Base-by-base conservation (phyloP, 768 basidiomycete species). In the Tricholoma flavovirens region DNA sequence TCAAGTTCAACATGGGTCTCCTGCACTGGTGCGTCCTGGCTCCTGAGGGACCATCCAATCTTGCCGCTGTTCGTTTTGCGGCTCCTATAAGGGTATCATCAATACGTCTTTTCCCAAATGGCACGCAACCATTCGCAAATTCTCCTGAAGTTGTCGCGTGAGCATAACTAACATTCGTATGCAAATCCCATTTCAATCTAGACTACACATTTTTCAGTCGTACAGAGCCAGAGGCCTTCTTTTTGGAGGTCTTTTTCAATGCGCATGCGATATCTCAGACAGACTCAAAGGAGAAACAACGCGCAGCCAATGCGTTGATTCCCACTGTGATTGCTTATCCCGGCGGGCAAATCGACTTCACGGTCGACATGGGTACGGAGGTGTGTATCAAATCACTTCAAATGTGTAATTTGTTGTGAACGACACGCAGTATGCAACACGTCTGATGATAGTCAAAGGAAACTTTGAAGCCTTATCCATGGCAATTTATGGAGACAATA, bases 401-500 rank as follows among this genome's bases (percentile, higher is more conserved):
- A 7, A 21, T 53, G 19, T 22, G 33, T 4, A n/a, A 30, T 22
- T 53, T 14, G 14, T 17, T 36, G 36, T 32, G 58, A 30, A 36
- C 15, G 10, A 10, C 43, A 14, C 35, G 15, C 65, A 89, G 86
- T 83, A 80, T 66, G 81, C 84, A 3, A 90, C 89, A 19, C 84
- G 90, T 43, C 74, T 92, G 29, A 84, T 93, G 79, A 87, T 92
- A 56, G 77, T 93, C 59, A 86, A 84, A 63, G 90, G 90, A n/a
- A 73, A 80, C 33, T 91, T 90, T 67, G 71, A 81, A 49, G 74
- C 72, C 56, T 71, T 88, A 17, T 88, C 88, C 11, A 71, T 88
- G 62, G 86, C 87, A 36, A 74, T 84, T 30, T 82, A 82, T 60
- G 79, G 80, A 12, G 79, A 88, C 30, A 63, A 82, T 12, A 75